Conservation (phyloP, 192 early-diverging fungal genomes). For the Rhizophagus sp. region DNA sequence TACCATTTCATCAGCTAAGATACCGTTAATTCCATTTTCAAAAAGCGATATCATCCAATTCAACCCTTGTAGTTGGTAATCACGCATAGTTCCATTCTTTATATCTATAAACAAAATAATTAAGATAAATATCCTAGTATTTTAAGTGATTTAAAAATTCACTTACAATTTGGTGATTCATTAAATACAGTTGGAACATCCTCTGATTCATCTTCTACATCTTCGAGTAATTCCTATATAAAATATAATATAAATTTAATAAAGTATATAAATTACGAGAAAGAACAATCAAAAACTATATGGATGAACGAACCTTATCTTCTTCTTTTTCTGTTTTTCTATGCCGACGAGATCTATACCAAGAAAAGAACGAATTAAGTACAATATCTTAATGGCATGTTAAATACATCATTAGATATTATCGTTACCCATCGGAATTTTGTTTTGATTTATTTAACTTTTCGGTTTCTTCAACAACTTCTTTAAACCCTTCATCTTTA, state of each 20-base stretch:
- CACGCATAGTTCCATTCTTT: conserved; percentile 87
- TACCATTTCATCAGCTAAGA: conserved; percentile 98
- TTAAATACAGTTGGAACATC: conserved; percentile 73
- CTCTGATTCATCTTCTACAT: conserved; percentile 61
- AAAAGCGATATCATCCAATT: conserved; percentile 98
- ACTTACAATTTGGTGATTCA: conserved; percentile 84
- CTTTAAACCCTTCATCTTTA: conserved; percentile 57
- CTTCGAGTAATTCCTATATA: conserved; percentile 80
- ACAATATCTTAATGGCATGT: neutral
- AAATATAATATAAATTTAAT: neutral
- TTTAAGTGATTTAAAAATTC: neutral
- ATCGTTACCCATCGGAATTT: conserved; percentile 45
- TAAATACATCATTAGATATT: neutral
- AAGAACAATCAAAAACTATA: neutral
- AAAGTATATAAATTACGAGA: neutral
- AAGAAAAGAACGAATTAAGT: neutral
- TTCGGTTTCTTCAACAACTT: conserved; percentile 50
- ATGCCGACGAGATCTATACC: conserved; percentile 68
- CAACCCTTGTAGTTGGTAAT: conserved; percentile 96
- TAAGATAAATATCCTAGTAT: neutral
- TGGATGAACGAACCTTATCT: conserved; percentile 47
- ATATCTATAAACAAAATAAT: conserved; percentile 59
- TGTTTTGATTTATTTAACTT: conserved; percentile 32
- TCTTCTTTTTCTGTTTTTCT: conserved; percentile 98
- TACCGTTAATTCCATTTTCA: conserved; percentile 98